Percentiles rank a stretch among this genome's conserved stretches.
Conservation (phyloP, 2,329 filamentous ascomycete species). For the Cytospora chrysosperma region DNA sequence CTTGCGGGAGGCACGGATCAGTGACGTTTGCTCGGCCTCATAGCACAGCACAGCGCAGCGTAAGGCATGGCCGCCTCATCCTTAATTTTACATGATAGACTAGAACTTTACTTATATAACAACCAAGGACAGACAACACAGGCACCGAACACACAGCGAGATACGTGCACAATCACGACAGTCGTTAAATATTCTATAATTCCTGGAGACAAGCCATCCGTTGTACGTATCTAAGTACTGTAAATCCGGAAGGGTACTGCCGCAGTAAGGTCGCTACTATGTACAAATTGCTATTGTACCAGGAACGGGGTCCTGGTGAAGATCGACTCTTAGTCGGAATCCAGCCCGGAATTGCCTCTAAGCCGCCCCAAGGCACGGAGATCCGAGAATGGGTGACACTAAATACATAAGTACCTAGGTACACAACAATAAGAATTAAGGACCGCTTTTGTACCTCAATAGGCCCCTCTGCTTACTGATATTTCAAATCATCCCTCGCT, state of each 20-base stretch:
- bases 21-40: no score
- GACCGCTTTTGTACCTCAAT: constrained; percentile 12
- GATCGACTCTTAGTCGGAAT: not conserved
- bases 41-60: no score
- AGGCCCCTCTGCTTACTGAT: not conserved
- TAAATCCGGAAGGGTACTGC: no score
- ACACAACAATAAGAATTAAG: not conserved
- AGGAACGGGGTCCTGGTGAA: not conserved
- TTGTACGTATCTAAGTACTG: no score
- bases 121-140: no score
- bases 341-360: not conserved
- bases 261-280: no score
- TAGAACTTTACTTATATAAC: no score
- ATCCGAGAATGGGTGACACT: not conserved
- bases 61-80: no score
- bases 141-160: no score
- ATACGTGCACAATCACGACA: no score
- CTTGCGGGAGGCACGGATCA: no score
- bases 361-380: not conserved
- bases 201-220: not conserved
- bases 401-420: not conserved
- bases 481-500: not conserved
- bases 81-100: no score
- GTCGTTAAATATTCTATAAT: not conserved
- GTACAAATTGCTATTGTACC: not conserved